Evolutionary conservation across 2,329 filamentous ascomycete genomes (phyloP), one percentile per base, ranked within the genome.

Genomic region (Orbilia oligospora): DNA sequence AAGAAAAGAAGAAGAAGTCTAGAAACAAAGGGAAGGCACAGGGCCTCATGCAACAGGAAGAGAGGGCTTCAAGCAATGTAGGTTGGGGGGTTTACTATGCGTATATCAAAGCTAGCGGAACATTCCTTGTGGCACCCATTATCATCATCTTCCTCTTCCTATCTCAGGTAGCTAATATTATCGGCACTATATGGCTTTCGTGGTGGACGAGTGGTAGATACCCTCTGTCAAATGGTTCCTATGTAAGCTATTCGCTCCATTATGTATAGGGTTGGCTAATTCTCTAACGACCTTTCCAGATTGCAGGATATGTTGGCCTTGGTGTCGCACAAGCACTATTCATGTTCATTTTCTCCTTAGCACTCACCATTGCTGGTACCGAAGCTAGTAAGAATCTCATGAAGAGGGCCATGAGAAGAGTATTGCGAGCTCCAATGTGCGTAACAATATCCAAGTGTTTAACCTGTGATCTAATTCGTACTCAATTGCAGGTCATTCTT

Each of bases 21-120:
- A 88, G 90, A 1, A 94, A 99, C 84, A 94, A 99, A 85, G 96
- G 97, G 82, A 97, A 98, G 84, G 96, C 98, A 81, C 98, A 97
- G 90, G 71, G 55, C 2, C 86, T 97, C 38, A 96, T 97, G 93
- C 92, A 94, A 81, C 87, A 87, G 9, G 89, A 90, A 83, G 91
- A 93, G 82, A 88, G 90, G 68, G 92, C 93, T 0, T 89, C 92
- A 2, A 87, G 91, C 48, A 92, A 91, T 72, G 93, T 97, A 0
- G 89, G 92, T 85, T 98, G 96, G 94, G 89, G 90, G 80, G 94
- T 99, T 30, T 99, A 99, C 83, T 87, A 88, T 20, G 94, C 97
- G 85, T 99, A 99, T 83, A 96, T 96, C 72, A 97, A 94, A 85
- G 94, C 93, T 73, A 97, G 93, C 87, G 97, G 98, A 84, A 85